Conservation (phyloP, 345 rosid species). For the Conringia planisiliqua region DNA sequence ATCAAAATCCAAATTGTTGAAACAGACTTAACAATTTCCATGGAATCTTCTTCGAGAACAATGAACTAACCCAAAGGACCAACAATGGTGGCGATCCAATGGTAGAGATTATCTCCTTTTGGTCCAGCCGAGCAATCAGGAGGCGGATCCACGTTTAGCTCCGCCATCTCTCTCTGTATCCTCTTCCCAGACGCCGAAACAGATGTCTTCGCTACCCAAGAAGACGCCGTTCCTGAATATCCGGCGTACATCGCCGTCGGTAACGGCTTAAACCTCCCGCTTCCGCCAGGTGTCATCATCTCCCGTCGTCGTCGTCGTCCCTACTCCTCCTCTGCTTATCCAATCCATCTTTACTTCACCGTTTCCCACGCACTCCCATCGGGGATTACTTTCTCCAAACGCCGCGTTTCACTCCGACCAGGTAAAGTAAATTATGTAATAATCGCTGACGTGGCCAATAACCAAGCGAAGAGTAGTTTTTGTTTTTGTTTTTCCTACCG, state of each 20-base stretch:
- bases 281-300: slow-evolving; percentile 38
- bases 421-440: background rate
- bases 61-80: slow-evolving; percentile 62
- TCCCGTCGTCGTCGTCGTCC: slow-evolving; percentile 6
- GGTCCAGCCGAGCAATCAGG: slow-evolving; percentile 89
- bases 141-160: slow-evolving; percentile 75
- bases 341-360: slow-evolving; percentile 14
- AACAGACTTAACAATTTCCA: background rate
- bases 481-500: background rate
- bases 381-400: background rate
- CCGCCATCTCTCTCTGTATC: slow-evolving; percentile 84
- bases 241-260: slow-evolving; percentile 39
- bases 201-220: slow-evolving; percentile 79
- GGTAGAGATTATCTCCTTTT: slow-evolving; percentile 83
- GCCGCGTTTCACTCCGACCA: slow-evolving; percentile 14
- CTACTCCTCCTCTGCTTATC: slow-evolving; percentile 24
- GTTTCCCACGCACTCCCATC: slow-evolving; percentile 4
- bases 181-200: slow-evolving; percentile 89
- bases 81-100: slow-evolving; percentile 84
- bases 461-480: background rate
- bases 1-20: background rate
- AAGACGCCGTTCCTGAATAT: slow-evolving; percentile 41
- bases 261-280: slow-evolving; percentile 34
- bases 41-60: background rate
- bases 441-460: slow-evolving; percentile 21